Evolutionary conservation across 148 eudicot genomes (phyloP).

Genomic region (Camellia sinensis): DNA sequence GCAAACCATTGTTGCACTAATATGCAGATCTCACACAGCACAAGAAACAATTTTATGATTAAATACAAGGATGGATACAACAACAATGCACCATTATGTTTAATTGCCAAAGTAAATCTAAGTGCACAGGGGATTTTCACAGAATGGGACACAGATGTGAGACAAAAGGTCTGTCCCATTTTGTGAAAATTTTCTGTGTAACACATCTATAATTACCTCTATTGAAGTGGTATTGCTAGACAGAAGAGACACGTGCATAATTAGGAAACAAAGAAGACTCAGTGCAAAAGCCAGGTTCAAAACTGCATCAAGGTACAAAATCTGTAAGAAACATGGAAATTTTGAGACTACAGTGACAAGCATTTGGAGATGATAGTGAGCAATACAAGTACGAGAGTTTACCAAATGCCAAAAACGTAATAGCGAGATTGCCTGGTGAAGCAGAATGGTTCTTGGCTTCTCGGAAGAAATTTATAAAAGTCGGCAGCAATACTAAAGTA

Average conservation of each 20-base stretch:
- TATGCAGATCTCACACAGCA: slow-evolving; percentile 10
- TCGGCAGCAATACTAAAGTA: slow-evolving; percentile 67
- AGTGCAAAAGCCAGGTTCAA: slow-evolving; percentile 82
- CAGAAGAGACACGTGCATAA: slow-evolving; percentile 78
- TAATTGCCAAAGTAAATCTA: too few species aligned
- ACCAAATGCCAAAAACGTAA: slow-evolving; percentile 83
- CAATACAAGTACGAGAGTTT: slow-evolving; percentile 17
- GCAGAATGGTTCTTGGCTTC: slow-evolving; percentile 51
- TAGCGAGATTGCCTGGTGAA: slow-evolving; percentile 67
- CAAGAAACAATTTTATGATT: background rate
- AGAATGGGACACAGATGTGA: too few species aligned
- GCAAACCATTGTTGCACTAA: background rate
- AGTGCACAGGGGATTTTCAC: too few species aligned
- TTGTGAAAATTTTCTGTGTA: too few species aligned
- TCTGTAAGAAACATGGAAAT: slow-evolving; percentile 44
- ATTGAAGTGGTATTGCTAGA: slow-evolving; percentile 87
- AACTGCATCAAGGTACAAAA: slow-evolving; percentile 75
- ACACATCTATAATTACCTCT: slow-evolving; percentile 47
- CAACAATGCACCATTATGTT: background rate
- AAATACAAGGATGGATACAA: background rate
- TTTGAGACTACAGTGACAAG: slow-evolving; percentile 30
- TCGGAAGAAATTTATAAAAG: slow-evolving; percentile 55
- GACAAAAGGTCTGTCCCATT: too few species aligned
- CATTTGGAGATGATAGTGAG: slow-evolving; percentile 2
- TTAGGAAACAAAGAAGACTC: slow-evolving; percentile 79